phyloP scores from a whole-genome alignment of 2,329 filamentous ascomycete genomes.

The Endothia cerciana region DNA sequence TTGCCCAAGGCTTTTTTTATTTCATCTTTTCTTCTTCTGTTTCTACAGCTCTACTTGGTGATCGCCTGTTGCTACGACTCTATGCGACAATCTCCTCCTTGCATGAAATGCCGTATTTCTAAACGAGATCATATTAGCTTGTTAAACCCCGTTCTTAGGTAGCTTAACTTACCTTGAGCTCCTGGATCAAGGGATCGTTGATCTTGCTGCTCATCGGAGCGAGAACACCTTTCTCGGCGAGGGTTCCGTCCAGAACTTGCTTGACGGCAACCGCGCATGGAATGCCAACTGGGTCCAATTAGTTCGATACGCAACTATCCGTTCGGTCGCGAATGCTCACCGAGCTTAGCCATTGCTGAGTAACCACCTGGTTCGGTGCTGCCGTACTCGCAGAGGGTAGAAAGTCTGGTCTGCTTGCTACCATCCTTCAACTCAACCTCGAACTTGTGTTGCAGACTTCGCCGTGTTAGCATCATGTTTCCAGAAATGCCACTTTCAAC shows the following conservation, averaged over 20 bases:
- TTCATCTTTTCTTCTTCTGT: too few species aligned
- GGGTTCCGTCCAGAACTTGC: constrained; percentile 77
- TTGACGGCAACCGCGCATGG: constrained; percentile 70
- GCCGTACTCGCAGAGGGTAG: constrained; percentile 20
- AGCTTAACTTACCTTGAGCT: constrained; percentile 59
- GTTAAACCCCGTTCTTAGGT: too few species aligned
- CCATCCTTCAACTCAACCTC: constrained; percentile 14
- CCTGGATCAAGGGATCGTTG: constrained; percentile 74
- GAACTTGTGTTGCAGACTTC: constrained; percentile 43
- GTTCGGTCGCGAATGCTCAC: background rate
- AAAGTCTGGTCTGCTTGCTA: constrained; percentile 11
- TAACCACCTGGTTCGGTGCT: constrained; percentile 8
- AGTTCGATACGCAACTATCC: background rate
- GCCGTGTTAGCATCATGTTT: constrained; percentile 83
- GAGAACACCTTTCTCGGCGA: constrained; percentile 73
- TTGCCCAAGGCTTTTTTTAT: background rate
- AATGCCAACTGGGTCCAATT: background rate
- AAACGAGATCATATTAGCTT: background rate
- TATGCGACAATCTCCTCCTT: constrained; percentile 15
- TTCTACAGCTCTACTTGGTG: background rate
- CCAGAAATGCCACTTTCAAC: constrained; percentile 62
- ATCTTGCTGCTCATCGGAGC: constrained; percentile 77
- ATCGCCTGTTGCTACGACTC: background rate
- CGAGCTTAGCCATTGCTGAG: constrained; percentile 15
- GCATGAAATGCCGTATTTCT: constrained; percentile 10